These are phyloP conservation scores for Aurifilum marmelostoma DNA, from an alignment of 2,329 filamentous ascomycete genomes.

Conservation along the genomic window DNA sequence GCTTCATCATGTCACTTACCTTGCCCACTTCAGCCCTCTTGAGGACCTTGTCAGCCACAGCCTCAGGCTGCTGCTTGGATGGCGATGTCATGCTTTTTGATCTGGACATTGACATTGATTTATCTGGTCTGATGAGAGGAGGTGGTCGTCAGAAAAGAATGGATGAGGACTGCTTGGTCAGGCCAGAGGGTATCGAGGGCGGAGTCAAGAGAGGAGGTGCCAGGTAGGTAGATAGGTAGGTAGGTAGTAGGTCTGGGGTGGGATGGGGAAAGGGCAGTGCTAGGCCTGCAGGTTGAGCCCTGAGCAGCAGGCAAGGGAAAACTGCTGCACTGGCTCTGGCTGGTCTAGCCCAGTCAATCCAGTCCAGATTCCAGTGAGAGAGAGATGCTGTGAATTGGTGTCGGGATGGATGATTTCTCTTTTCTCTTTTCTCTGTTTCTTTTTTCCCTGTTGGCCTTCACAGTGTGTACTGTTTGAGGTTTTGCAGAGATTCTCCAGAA, in stretches of 20 bases:
- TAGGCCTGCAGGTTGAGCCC: neutral
- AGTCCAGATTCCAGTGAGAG: neutral
- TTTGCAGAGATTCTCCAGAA: no score
- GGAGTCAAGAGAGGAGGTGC: slow-evolving; percentile 2
- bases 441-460: neutral
- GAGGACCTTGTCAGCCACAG: slow-evolving; percentile 69
- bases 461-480: neutral
- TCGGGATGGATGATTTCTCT: neutral
- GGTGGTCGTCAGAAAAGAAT: slow-evolving; percentile 11
- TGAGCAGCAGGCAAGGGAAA: slow-evolving; percentile 2
- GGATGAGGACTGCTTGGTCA: neutral
- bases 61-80: slow-evolving; percentile 66
- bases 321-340: neutral
- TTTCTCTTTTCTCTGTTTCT: neutral
- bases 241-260: neutral
- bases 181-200: neutral
- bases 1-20: slow-evolving; percentile 50
- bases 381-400: neutral
- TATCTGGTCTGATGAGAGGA: slow-evolving; percentile 5
- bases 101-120: slow-evolving; percentile 32
- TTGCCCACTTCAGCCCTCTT: slow-evolving; percentile 76
- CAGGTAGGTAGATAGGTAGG: slow-evolving; percentile 13
- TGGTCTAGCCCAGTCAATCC: slow-evolving; percentile 1
- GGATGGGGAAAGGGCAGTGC: neutral
- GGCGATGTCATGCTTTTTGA: slow-evolving; percentile 59